A percentile compares a stretch with the other conserved stretches of the same genome.
Evolutionary conservation across 768 basidiomycete species (phyloP).

Genomic region (Scleroderma citrinum): DNA sequence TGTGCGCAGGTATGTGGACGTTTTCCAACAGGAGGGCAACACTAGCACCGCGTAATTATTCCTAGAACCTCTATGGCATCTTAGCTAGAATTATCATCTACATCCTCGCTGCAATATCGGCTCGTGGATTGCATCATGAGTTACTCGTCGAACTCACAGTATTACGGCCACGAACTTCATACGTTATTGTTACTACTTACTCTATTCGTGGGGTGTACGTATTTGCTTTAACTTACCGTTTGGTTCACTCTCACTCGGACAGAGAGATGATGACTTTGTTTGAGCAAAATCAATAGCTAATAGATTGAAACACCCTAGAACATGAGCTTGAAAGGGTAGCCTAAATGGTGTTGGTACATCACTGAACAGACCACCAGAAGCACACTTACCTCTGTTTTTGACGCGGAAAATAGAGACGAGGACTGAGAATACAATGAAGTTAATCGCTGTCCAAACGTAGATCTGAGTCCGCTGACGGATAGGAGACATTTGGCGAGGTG

Average conservation of each 20-base stretch:
- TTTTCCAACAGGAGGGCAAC: constrained; percentile 59
- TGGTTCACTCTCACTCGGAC: not conserved
- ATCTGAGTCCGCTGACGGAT: constrained; percentile 77
- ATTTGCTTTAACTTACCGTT: not conserved
- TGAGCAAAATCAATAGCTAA: not conserved
- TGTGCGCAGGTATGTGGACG: constrained; percentile 83
- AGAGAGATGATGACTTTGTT: not conserved
- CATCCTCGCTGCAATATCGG: not conserved
- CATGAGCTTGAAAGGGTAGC: constrained; percentile 77
- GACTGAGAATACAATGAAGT: constrained; percentile 81
- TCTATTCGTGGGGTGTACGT: not conserved
- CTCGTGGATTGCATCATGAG: not conserved
- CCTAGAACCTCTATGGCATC: constrained; percentile 8
- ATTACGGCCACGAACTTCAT: not conserved
- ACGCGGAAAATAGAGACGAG: constrained; percentile 82
- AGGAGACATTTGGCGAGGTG: constrained; percentile 72
- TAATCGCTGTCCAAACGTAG: constrained; percentile 82
- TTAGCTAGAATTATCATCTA: constrained; percentile 11
- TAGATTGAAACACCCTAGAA: constrained; percentile 33
- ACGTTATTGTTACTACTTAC: not conserved
- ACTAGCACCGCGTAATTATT: constrained; percentile 16
- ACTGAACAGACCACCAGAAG: not conserved
- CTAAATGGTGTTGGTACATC: constrained; percentile 29
- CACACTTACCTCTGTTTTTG: constrained; percentile 75
- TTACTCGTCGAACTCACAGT: not conserved